Conservation (phyloP, 805 yeast genomes). For the Hanseniaspora clermontiae region DNA sequence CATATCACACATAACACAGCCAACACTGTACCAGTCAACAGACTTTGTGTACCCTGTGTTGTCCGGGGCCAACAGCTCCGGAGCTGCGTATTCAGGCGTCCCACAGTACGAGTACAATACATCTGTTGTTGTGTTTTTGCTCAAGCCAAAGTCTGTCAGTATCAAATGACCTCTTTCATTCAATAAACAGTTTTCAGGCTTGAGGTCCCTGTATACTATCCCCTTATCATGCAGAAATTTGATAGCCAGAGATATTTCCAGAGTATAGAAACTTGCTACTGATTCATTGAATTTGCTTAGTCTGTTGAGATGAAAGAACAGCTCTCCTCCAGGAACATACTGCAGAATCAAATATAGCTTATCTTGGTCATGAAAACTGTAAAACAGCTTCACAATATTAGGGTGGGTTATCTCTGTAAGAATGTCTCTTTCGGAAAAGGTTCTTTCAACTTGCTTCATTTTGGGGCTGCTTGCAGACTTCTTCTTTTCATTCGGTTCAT, state of each 20-base stretch:
- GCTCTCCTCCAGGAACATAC: conserved; percentile 81
- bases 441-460: conserved; percentile 51
- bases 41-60: conserved; percentile 55
- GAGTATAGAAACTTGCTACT: conserved; percentile 63
- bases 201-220: conserved; percentile 73
- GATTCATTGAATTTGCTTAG: conserved; percentile 41
- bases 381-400: conserved; percentile 66
- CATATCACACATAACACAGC: conserved; percentile 68
- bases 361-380: conserved; percentile 69
- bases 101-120: conserved; percentile 32
- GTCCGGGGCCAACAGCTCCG: conserved; percentile 53
- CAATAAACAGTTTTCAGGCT: conserved; percentile 79
- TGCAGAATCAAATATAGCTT: conserved; percentile 66
- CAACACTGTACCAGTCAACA: conserved; percentile 89
- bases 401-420: conserved; percentile 62
- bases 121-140: conserved; percentile 30
- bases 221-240: conserved; percentile 67
- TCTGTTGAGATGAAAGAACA: conserved; percentile 37
- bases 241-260: conserved; percentile 69
- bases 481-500: conserved; percentile 18
- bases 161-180: conserved; percentile 70
- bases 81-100: conserved; percentile 54
- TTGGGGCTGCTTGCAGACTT: conserved; percentile 17
- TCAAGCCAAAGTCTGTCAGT: conserved; percentile 74
- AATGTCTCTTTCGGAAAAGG: conserved; percentile 68